These are phyloP conservation scores for Fusarium fujikuroi DNA, from an alignment of 2,329 filamentous ascomycete species.

Conservation along the genomic window DNA sequence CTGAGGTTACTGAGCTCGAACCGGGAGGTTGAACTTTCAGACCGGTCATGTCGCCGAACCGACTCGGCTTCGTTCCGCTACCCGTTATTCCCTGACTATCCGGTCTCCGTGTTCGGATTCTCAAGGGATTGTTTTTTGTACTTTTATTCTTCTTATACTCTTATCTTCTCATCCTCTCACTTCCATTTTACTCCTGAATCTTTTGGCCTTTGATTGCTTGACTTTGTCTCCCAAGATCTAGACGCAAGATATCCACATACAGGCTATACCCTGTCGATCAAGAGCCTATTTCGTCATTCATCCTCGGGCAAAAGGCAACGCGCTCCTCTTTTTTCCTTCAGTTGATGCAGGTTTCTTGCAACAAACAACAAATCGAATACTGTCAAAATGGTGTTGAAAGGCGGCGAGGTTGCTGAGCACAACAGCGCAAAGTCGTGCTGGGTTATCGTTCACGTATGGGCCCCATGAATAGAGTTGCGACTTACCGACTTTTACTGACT, in stretches of 20 bases:
- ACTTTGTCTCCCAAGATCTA: neutral
- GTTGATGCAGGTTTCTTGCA: neutral
- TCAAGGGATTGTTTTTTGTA: neutral
- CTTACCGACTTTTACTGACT: constrained; percentile 31
- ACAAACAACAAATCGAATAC: neutral
- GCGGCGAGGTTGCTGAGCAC: constrained; percentile 73
- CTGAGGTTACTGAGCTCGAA: neutral
- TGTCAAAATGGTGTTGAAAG: constrained; percentile 58
- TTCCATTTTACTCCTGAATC: neutral
- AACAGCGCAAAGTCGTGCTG: constrained; percentile 86
- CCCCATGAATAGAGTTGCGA: neutral
- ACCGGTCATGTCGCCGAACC: constrained; percentile 8
- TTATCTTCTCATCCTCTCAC: neutral
- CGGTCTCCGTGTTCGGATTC: constrained; percentile 19
- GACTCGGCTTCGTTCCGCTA: constrained; percentile 29
- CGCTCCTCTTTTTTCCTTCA: neutral
- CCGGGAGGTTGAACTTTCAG: constrained; percentile 11
- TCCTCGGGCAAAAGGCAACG: constrained; percentile 40
- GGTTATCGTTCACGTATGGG: constrained; percentile 82
- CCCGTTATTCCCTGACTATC: constrained; percentile 5
- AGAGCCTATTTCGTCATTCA: constrained; percentile 31
- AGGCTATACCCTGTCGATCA: constrained; percentile 12
- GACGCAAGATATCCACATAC: neutral
- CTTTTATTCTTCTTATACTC: neutral
- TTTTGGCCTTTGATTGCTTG: neutral